Conservation (phyloP, 2,329 filamentous ascomycete species). For the Ophiostoma australiae region DNA sequence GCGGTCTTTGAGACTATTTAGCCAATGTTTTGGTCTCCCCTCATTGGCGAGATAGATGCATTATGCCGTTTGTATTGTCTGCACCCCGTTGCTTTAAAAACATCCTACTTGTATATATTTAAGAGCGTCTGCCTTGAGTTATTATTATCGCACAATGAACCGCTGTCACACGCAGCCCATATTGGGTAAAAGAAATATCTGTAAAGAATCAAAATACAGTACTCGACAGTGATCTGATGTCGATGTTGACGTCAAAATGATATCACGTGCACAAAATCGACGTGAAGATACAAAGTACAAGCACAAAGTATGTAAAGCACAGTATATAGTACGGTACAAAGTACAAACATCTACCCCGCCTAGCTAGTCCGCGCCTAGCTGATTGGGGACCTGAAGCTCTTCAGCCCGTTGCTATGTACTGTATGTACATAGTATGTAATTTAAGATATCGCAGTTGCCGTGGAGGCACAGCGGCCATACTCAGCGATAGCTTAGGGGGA, state of each 20-base stretch:
- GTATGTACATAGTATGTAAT: neutral
- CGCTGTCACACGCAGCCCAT: neutral
- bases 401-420: neutral
- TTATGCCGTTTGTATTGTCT: neutral
- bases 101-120: neutral
- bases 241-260: neutral
- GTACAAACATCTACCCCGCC: slow-evolving; percentile 6
- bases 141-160: neutral
- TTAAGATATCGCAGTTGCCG: neutral
- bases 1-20: slow-evolving; percentile 20
- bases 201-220: no score
- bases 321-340: neutral
- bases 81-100: neutral
- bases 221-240: no score
- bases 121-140: neutral
- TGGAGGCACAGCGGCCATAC: neutral
- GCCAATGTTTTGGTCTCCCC: neutral
- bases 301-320: neutral
- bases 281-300: neutral
- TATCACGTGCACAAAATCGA: neutral
- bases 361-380: neutral
- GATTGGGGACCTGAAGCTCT: neutral
- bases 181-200: no score
- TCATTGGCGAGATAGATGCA: neutral
- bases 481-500: neutral